Evolutionary conservation across 2,329 filamentous ascomycete species (phyloP).

Genomic region (Escovopsis sp.): DNA sequence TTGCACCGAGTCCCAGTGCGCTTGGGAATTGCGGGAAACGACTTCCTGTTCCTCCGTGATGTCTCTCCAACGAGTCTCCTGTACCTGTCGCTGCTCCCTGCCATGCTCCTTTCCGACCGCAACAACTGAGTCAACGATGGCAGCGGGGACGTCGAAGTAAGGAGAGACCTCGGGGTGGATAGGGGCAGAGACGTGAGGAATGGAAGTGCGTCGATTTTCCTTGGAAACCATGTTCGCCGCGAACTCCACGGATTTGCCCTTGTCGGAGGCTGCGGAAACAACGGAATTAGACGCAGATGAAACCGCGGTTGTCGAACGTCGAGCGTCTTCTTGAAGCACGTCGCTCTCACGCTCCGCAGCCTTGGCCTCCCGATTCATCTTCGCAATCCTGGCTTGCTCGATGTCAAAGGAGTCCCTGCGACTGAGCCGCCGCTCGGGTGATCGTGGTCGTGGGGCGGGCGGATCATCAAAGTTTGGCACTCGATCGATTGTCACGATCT

Average conservation of each 20-base stretch:
- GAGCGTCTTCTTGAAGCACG: constrained; percentile 29
- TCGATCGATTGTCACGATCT: constrained; percentile 37
- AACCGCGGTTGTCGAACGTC: constrained; percentile 33
- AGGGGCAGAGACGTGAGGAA: no score
- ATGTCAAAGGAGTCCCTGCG: constrained; percentile 36
- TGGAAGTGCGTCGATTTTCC: no score
- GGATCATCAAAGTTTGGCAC: constrained; percentile 34
- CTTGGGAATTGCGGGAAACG: no score
- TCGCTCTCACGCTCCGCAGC: constrained; percentile 30
- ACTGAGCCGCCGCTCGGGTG: constrained; percentile 26
- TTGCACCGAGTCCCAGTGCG: constrained; percentile 30
- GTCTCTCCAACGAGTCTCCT: no score
- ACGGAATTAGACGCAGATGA: no score
- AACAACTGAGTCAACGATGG: constrained; percentile 31
- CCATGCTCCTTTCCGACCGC: constrained; percentile 25
- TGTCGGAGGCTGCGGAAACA: no score
- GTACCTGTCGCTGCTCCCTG: no score
- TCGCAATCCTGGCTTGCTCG: constrained; percentile 14
- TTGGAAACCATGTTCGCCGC: no score
- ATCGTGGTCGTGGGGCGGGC: constrained; percentile 13
- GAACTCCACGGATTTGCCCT: no score
- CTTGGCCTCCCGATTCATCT: constrained; percentile 14
- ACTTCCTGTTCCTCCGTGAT: no score
- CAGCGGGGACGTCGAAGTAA: constrained; percentile 16
- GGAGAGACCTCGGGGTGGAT: no score